Base-by-base conservation (phyloP, 2,329 filamentous ascomycete species). In the Onygenales sp. region DNA sequence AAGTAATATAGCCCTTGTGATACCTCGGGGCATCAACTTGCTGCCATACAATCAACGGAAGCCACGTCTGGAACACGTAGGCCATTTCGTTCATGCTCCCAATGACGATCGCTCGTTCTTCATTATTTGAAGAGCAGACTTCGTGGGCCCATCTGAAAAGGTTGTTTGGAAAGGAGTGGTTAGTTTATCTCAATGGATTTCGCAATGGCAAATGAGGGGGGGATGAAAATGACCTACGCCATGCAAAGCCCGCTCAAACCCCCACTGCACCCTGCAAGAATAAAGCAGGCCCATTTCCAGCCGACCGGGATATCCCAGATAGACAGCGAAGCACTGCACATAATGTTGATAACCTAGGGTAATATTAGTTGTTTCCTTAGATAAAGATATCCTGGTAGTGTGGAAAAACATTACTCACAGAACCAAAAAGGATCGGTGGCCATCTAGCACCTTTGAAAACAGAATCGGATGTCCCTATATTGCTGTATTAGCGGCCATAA, bases 31-130 rank as follows among this genome's bases (percentile, higher is more conserved):
- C 79, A 53, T 85, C 81, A 0, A 82, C 73, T 61, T 83, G 80
- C 67, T 82, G 78, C 83, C 83, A 86, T 8, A 85, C 75, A 7
- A 85, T 63, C 34, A 85, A 73, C 6, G 85, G 85, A 42, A 88
- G 64, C 84, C 84, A 87, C 0, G 83, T 81, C 61, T 87, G 83
- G 43, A 88, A 67, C 1, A 86, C 82, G 55, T 86, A 86, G 0
- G 83, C 83, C 70, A 87, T 77, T 62, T 84, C 78, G 55, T 87
- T 87, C 81, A 87, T 87, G 13, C 74, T 69, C 0, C 75, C 84
- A 0, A 84, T 77, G 0, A 87, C 82, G 3, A 88, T 70, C 0
- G 84, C 83, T 8, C 83, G 72, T 67, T 87, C 84, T 64, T 87
- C 83, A 52, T 83, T 80, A 46, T 84, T 75, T 2, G 68, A 67